These are phyloP conservation scores for Phytophthora quininea DNA, from an alignment of 352 stramenopile genomes.

Conservation along the genomic window DNA sequence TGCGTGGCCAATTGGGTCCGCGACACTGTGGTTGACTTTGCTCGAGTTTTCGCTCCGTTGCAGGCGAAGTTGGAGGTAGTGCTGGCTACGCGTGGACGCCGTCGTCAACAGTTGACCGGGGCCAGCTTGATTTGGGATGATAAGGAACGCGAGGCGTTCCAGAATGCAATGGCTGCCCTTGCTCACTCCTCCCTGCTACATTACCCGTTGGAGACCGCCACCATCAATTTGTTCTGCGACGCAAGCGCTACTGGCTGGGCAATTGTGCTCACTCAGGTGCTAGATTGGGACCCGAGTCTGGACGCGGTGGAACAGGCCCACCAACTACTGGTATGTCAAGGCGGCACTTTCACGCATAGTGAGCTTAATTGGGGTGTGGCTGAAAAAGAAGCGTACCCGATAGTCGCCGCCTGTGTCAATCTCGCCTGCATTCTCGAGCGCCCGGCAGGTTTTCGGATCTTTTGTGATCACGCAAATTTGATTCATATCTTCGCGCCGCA, in stretches of 20 bases:
- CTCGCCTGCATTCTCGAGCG: not conserved
- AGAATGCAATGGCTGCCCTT: too few species aligned
- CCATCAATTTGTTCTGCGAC: too few species aligned
- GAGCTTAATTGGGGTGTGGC: constrained; percentile 14
- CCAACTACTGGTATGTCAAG: not conserved
- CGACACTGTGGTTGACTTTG: constrained; percentile 11
- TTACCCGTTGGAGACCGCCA: too few species aligned
- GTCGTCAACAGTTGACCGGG: too few species aligned
- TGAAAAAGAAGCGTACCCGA: constrained; percentile 12
- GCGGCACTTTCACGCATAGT: constrained; percentile 2
- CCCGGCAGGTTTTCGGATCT: not conserved
- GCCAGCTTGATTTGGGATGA: too few species aligned
- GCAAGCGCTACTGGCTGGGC: not conserved
- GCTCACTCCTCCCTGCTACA: too few species aligned
- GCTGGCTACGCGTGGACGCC: not conserved
- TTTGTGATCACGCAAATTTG: constrained; percentile 15
- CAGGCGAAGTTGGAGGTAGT: constrained; percentile 8
- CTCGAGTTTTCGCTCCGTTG: not conserved
- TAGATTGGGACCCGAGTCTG: not conserved
- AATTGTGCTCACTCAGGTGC: constrained; percentile 1
- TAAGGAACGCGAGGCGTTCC: too few species aligned
- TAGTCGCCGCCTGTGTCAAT: not conserved
- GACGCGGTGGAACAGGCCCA: constrained; percentile 1
- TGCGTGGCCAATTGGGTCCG: constrained; percentile 11
- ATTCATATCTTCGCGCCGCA: constrained; percentile 26